phyloP scores from a whole-genome alignment of 192 early-diverging fungal genomes.

The Powellomyces hirtus region DNA sequence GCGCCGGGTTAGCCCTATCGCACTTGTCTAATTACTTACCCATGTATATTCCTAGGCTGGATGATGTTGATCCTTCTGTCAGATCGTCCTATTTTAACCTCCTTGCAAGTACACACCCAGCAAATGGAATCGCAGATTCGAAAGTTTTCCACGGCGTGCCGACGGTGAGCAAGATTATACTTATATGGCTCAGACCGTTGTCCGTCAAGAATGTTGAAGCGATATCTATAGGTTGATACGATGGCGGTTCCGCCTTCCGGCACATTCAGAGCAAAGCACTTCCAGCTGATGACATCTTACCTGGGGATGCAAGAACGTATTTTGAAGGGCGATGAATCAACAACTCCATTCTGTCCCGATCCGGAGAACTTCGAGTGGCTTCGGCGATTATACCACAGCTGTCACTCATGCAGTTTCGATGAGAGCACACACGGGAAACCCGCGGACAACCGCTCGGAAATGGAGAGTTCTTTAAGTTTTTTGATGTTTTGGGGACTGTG shows the following conservation, averaged over 20 bases:
- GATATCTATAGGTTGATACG: background rate
- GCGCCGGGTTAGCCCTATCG: background rate
- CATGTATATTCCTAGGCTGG: background rate
- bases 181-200: no score
- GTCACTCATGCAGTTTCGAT: slow-evolving; percentile 29
- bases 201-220: no score
- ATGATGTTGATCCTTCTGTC: background rate
- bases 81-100: background rate
- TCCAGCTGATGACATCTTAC: slow-evolving; percentile 53
- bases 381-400: slow-evolving; percentile 57
- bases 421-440: no score
- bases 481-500: slow-evolving; percentile 71
- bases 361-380: slow-evolving; percentile 40
- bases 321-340: slow-evolving; percentile 15
- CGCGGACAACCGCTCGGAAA: no score
- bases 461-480: no score
- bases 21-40: background rate
- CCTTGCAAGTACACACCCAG: background rate
- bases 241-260: slow-evolving; percentile 53
- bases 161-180: no score
- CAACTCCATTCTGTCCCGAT: background rate
- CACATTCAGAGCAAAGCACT: slow-evolving; percentile 65
- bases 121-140: no score
- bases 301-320: slow-evolving; percentile 46
- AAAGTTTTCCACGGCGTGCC: no score